Conservation (phyloP, 805 yeast genomes). For the Lipomyces yamadae region DNA sequence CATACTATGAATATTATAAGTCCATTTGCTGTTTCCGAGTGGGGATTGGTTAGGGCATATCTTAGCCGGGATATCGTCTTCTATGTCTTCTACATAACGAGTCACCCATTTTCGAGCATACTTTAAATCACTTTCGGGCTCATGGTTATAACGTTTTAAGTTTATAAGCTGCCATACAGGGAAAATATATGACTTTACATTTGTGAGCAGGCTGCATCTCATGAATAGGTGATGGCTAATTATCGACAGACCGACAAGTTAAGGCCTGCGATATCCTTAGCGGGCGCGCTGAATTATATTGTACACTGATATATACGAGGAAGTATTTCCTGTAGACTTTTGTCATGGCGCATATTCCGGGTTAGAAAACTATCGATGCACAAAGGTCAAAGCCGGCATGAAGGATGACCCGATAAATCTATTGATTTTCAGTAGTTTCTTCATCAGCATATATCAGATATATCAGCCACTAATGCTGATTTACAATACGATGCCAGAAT, state of each 20-base stretch:
- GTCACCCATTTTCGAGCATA: constrained; percentile 18
- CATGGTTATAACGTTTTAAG: constrained; percentile 14
- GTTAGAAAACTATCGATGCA: constrained; percentile 24
- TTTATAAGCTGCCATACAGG: constrained; percentile 24
- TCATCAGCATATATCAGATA: constrained; percentile 21
- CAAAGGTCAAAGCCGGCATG: constrained; percentile 13
- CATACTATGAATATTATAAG: not conserved
- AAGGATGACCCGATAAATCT: constrained; percentile 10
- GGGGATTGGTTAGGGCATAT: not conserved
- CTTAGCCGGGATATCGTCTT: constrained; percentile 5
- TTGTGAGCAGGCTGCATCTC: constrained; percentile 8
- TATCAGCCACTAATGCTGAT: constrained; percentile 23
- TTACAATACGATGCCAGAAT: constrained; percentile 15
- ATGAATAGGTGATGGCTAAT: not conserved
- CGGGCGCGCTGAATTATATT: constrained; percentile 13
- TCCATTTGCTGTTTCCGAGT: not conserved
- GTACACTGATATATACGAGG: constrained; percentile 16
- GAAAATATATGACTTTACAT: constrained; percentile 18
- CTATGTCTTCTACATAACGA: constrained; percentile 15
- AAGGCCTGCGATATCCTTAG: constrained; percentile 27
- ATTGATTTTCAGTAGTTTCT: constrained; percentile 15
- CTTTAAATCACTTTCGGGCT: not conserved
- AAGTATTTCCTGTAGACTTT: constrained; percentile 1
- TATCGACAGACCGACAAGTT: constrained; percentile 25
- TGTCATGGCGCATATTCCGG: constrained; percentile 24